A percentile compares a stretch with the other conserved stretches of the same genome.
Evolutionary conservation across 371 early-diverging fungal species (phyloP).

Genomic region (Massospora cicadina): DNA sequence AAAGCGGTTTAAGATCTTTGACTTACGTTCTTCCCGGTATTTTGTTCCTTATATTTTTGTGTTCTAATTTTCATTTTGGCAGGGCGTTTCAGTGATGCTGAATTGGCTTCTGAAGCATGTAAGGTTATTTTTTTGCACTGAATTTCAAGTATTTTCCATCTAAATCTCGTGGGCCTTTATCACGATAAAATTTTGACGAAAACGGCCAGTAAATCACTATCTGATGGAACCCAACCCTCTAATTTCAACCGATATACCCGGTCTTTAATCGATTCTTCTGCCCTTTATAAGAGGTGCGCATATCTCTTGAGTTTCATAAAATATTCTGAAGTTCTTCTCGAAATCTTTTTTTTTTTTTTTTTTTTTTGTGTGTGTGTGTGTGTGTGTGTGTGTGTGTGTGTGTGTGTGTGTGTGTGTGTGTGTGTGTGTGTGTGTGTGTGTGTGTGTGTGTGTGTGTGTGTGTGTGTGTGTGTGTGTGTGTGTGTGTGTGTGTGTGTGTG

Average conservation of each 20-base stretch:
- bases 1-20: constrained; percentile 64
- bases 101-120: constrained; percentile 81
- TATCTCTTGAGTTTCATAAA: constrained; percentile 48
- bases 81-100: constrained; percentile 87
- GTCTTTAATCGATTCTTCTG: constrained; percentile 27
- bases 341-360: too few species aligned
- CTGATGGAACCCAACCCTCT: constrained; percentile 21
- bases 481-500: too few species aligned
- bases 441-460: too few species aligned
- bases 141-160: constrained; percentile 48
- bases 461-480: too few species aligned
- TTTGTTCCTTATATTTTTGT: not conserved
- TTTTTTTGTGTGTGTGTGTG: too few species aligned
- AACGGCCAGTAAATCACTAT: constrained; percentile 31
- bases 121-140: constrained; percentile 16
- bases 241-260: constrained; percentile 60
- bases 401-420: too few species aligned
- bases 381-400: too few species aligned
- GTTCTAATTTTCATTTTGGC: constrained; percentile 2
- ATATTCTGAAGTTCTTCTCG: constrained; percentile 60
- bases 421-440: too few species aligned
- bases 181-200: constrained; percentile 67
- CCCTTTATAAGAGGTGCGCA: constrained; percentile 34
- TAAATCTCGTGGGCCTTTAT: constrained; percentile 67
- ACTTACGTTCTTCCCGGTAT: constrained; percentile 84